phyloP scores from a whole-genome alignment of 306 rosid species.

The Benincasa hispida region DNA sequence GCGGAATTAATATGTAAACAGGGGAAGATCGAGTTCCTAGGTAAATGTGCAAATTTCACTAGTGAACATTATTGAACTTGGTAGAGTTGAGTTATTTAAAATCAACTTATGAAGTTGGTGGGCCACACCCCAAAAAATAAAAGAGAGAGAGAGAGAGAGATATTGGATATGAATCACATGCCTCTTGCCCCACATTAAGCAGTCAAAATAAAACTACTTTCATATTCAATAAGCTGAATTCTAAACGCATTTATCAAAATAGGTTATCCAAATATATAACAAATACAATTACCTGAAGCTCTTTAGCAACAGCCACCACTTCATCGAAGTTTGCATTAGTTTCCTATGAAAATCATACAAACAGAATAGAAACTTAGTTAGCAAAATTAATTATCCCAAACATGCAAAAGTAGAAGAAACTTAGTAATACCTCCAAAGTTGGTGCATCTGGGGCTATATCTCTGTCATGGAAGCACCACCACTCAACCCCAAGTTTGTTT shows the following conservation, averaged over 20 bases:
- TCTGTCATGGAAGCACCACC: slow-evolving; percentile 94
- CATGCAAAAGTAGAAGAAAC: not conserved
- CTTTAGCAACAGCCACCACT: slow-evolving; percentile 75
- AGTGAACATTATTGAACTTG: too few species aligned
- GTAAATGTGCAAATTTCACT: too few species aligned
- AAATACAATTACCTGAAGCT: slow-evolving; percentile 60
- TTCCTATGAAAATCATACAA: slow-evolving; percentile 40
- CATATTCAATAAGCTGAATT: not conserved
- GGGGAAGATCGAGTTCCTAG: too few species aligned
- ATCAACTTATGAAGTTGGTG: too few species aligned
- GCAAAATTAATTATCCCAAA: not conserved
- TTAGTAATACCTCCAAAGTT: slow-evolving; percentile 45
- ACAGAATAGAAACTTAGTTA: slow-evolving; percentile 7
- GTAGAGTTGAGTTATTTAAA: too few species aligned
- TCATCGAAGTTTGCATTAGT: slow-evolving; percentile 82
- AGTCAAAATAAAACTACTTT: not conserved
- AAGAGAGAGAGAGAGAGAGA: too few species aligned
- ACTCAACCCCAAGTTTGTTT: slow-evolving; percentile 71
- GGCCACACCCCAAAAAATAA: too few species aligned
- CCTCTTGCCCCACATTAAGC: not conserved
- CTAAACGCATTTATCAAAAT: not conserved
- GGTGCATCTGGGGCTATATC: slow-evolving; percentile 83
- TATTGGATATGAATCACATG: not conserved
- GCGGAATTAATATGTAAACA: too few species aligned
- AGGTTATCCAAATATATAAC: not conserved